Evolutionary conservation across 805 yeast genomes (phyloP).

Genomic region (Ogataea siamensis): DNA sequence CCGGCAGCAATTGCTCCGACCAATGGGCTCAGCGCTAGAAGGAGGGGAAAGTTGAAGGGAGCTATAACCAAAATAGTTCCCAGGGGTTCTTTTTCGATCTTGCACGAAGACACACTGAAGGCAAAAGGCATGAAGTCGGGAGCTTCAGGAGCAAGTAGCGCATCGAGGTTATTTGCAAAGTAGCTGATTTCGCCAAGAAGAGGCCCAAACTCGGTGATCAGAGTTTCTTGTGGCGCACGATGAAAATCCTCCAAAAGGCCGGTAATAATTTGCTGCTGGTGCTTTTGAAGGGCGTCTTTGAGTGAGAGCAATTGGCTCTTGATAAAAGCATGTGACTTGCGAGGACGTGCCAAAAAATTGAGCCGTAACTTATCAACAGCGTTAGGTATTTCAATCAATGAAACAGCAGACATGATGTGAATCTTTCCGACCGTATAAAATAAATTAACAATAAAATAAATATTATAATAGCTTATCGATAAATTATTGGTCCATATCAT

Average conservation of each 20-base stretch:
- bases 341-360: slow-evolving; percentile 45
- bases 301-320: slow-evolving; percentile 63
- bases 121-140: slow-evolving; percentile 38
- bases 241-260: slow-evolving; percentile 69
- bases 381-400: slow-evolving; percentile 40
- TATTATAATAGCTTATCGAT: background rate
- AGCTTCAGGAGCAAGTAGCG: slow-evolving; percentile 56
- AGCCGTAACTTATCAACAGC: slow-evolving; percentile 42
- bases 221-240: slow-evolving; percentile 62
- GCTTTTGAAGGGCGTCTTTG: slow-evolving; percentile 61
- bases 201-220: slow-evolving; percentile 53
- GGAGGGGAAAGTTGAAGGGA: slow-evolving; percentile 80
- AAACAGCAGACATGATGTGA: slow-evolving; percentile 2
- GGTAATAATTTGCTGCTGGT: slow-evolving; percentile 48
- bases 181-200: slow-evolving; percentile 54
- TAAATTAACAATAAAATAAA: too few relatives aligned
- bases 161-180: slow-evolving; percentile 56
- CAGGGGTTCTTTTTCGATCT: slow-evolving; percentile 41
- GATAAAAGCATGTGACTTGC: slow-evolving; percentile 53
- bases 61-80: slow-evolving; percentile 74
- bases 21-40: slow-evolving; percentile 61
- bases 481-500: slow-evolving; percentile 5
- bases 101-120: slow-evolving; percentile 24
- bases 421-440: too few relatives aligned
- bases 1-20: slow-evolving; percentile 85